These are phyloP conservation scores for Podaxis carcinomalis DNA, from an alignment of 768 basidiomycete species.

Conservation along the genomic window DNA sequence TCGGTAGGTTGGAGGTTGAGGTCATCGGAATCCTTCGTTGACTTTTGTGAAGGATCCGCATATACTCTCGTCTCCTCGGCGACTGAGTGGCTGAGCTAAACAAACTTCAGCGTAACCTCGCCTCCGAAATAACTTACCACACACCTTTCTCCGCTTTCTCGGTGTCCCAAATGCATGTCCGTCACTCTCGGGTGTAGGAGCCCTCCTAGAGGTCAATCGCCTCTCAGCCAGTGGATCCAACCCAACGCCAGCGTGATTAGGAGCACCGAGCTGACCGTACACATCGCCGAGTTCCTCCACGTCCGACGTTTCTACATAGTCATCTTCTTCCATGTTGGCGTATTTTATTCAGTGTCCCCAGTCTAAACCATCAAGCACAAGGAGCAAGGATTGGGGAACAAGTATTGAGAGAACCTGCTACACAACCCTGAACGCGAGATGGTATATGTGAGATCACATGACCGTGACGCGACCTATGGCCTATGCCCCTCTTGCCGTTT, in stretches of 20 bases:
- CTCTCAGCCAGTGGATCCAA: neutral
- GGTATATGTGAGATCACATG: neutral
- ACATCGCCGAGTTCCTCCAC: constrained; percentile 3
- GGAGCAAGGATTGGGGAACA: neutral
- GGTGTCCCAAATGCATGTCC: neutral
- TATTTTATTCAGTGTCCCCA: neutral
- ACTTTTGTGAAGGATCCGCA: neutral
- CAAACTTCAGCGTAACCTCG: neutral
- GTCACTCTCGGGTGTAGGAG: neutral
- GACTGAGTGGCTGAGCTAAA: constrained; percentile 1
- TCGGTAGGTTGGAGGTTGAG: neutral
- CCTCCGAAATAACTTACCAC: neutral
- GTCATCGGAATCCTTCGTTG: neutral
- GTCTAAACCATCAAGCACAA: neutral
- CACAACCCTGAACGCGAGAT: neutral
- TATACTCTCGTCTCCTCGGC: neutral
- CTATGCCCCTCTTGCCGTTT: neutral
- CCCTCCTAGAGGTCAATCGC: neutral
- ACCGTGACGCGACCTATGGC: neutral
- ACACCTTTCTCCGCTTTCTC: constrained; percentile 8
- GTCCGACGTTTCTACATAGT: constrained; percentile 10
- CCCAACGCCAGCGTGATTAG: neutral
- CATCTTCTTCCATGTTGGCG: neutral
- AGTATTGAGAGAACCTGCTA: neutral
- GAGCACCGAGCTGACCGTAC: neutral